phyloP scores from a whole-genome alignment of 2,329 filamentous ascomycete species.

The Trichoderma atroviride region DNA sequence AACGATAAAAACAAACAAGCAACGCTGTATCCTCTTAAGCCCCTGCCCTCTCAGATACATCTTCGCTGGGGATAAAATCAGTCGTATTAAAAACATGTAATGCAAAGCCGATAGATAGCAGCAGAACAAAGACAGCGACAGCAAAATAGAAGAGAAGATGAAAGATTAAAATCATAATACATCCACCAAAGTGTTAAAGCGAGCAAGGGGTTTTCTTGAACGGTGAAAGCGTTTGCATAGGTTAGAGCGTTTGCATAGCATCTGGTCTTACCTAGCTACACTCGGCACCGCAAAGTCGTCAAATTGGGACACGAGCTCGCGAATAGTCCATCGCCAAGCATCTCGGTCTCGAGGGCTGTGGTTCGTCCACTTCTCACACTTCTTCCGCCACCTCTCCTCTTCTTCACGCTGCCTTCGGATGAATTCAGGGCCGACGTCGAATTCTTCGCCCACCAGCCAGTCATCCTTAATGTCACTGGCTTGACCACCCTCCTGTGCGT shows the following conservation, averaged over 20 bases:
- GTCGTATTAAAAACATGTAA: slow-evolving; percentile 8
- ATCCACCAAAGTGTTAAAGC: background rate
- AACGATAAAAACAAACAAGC: background rate
- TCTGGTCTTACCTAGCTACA: slow-evolving; percentile 1
- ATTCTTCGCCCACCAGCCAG: slow-evolving; percentile 91
- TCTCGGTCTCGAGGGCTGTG: slow-evolving; percentile 58
- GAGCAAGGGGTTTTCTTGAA: background rate
- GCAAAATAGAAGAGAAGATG: slow-evolving; percentile 1
- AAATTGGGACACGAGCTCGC: slow-evolving; percentile 57
- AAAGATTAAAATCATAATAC: background rate
- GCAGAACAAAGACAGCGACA: slow-evolving; percentile 1
- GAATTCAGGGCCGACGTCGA: slow-evolving; percentile 95
- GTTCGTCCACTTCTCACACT: slow-evolving; percentile 83
- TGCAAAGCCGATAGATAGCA: slow-evolving; percentile 3
- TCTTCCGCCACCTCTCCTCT: slow-evolving; percentile 86
- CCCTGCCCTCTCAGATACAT: background rate
- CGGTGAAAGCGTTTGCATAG: background rate
- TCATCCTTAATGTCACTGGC: slow-evolving; percentile 70
- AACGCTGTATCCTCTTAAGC: background rate
- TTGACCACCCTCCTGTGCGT: slow-evolving; percentile 51
- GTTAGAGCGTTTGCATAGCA: background rate
- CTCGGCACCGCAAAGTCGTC: slow-evolving; percentile 43
- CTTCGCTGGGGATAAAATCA: background rate
- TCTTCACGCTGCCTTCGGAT: slow-evolving; percentile 86
- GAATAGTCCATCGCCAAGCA: slow-evolving; percentile 77